Evolutionary conservation across 163 green algal genomes (phyloP).

Genomic region (Volvox carteri): DNA sequence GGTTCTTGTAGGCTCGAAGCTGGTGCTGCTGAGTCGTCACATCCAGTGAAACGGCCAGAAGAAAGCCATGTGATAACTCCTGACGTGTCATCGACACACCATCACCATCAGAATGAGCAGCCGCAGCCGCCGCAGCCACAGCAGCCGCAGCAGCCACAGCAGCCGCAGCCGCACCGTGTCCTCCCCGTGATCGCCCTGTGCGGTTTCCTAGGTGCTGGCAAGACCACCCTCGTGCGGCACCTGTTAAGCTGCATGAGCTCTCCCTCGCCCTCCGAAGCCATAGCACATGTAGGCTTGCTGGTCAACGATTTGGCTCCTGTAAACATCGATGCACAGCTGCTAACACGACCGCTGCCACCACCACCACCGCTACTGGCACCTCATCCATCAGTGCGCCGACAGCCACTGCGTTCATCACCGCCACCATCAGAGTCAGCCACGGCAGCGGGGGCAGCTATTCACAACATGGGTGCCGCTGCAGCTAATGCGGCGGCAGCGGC

Average conservation of each 20-base stretch:
- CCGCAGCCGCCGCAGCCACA: background rate
- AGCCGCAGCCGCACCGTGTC: background rate
- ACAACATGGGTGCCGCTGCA: too few relatives aligned
- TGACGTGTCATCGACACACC: too few relatives aligned
- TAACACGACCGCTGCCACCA: slow-evolving; percentile 51
- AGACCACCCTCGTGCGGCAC: slow-evolving; percentile 85
- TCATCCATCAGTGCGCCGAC: background rate
- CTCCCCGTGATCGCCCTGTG: slow-evolving; percentile 82
- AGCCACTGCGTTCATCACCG: background rate
- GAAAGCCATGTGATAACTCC: too few relatives aligned
- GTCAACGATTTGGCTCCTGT: slow-evolving; percentile 92
- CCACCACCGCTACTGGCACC: background rate
- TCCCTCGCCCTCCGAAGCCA: too few relatives aligned
- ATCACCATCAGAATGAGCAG: background rate
- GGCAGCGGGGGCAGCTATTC: background rate
- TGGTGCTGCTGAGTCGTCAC: too few relatives aligned
- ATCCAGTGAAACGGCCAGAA: too few relatives aligned
- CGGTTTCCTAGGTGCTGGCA: slow-evolving; percentile 85
- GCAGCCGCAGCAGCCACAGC: background rate
- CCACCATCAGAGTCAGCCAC: background rate
- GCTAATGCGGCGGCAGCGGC: background rate
- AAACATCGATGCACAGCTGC: slow-evolving; percentile 87
- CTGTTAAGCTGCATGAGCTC: slow-evolving; percentile 69
- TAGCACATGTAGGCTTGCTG: slow-evolving; percentile 76
- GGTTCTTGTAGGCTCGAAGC: too few relatives aligned